These are phyloP conservation scores for Coriaria nepalensis DNA, from an alignment of 306 rosid genomes.

Conservation along the genomic window DNA sequence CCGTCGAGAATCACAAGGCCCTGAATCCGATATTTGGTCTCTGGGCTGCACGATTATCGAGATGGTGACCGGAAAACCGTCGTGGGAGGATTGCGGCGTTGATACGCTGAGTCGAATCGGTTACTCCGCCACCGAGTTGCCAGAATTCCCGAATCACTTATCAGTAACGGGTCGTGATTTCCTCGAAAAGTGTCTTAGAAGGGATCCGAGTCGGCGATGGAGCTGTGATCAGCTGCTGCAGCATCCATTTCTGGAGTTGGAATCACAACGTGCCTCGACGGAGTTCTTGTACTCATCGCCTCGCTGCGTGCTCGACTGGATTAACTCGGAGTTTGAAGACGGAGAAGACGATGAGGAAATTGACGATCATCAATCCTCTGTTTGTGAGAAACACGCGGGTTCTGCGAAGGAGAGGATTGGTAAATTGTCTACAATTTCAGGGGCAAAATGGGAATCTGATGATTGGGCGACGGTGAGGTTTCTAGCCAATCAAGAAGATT, in stretches of 20 bases:
- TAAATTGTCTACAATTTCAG: slow-evolving; percentile 28
- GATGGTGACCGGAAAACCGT: slow-evolving; percentile 64
- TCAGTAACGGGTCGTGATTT: slow-evolving; percentile 61
- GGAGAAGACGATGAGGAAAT: slow-evolving; percentile 17
- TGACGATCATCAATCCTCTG: background rate
- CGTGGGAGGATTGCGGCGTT: slow-evolving; percentile 54
- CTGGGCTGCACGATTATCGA: slow-evolving; percentile 81
- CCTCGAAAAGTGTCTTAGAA: slow-evolving; percentile 43
- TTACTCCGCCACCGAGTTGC: slow-evolving; percentile 28
- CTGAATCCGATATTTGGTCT: slow-evolving; percentile 85
- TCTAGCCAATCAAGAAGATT: slow-evolving; percentile 3
- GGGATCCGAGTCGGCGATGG: slow-evolving; percentile 49
- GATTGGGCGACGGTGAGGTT: slow-evolving; percentile 57
- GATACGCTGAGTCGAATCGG: slow-evolving; percentile 57
- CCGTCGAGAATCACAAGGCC: slow-evolving; percentile 55
- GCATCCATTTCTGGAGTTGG: slow-evolving; percentile 51
- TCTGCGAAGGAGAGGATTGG: slow-evolving; percentile 29
- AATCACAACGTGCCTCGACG: slow-evolving; percentile 1
- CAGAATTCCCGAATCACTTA: slow-evolving; percentile 35
- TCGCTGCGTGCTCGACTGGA: slow-evolving; percentile 72
- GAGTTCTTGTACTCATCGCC: slow-evolving; percentile 40
- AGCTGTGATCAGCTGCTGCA: slow-evolving; percentile 72
- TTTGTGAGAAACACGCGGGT: background rate
- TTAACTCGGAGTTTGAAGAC: slow-evolving; percentile 26
- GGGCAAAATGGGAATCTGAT: slow-evolving; percentile 61